Percentiles rank a stretch among this genome's conserved stretches.
Conservation (phyloP, 2,329 filamentous ascomycete species). For the Diaporthe amygdali region DNA sequence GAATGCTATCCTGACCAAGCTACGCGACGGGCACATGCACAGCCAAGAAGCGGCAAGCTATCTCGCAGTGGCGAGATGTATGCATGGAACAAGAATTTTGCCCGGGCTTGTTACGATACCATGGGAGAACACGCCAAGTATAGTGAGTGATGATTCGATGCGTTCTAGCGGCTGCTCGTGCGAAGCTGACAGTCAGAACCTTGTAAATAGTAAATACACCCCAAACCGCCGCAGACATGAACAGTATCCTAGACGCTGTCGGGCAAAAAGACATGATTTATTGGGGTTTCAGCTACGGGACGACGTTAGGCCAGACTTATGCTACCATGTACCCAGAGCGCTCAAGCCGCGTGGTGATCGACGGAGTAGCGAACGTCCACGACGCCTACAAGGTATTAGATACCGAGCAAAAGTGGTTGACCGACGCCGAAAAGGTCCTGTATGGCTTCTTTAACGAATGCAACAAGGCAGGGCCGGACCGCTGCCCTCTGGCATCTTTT, state of each 20-base stretch:
- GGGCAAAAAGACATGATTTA: constrained; percentile 42
- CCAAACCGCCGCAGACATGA: constrained; percentile 14
- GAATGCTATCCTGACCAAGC: constrained; percentile 44
- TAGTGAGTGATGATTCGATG: constrained; percentile 52
- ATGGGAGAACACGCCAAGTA: constrained; percentile 49
- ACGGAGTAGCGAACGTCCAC: constrained; percentile 49
- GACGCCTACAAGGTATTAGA: constrained; percentile 36
- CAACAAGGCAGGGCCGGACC: constrained; percentile 47
- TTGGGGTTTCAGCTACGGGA: constrained; percentile 54
- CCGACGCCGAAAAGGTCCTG: constrained; percentile 50
- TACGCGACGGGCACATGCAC: constrained; percentile 33
- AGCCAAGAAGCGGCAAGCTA: constrained; percentile 32
- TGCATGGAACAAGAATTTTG: constrained; percentile 46
- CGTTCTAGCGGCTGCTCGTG: constrained; percentile 46
- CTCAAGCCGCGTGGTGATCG: constrained; percentile 43
- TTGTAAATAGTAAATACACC: neutral
- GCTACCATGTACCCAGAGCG: constrained; percentile 45
- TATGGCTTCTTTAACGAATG: constrained; percentile 51
- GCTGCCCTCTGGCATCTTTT: constrained; percentile 47
- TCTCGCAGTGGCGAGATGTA: constrained; percentile 44
- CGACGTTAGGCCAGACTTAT: constrained; percentile 46
- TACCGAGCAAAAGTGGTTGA: constrained; percentile 39
- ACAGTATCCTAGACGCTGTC: constrained; percentile 4
- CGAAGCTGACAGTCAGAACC: neutral
- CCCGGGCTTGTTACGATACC: constrained; percentile 45